Evolutionary conservation across 805 yeast genomes (phyloP).

Genomic region (Dipodascus albidus): DNA sequence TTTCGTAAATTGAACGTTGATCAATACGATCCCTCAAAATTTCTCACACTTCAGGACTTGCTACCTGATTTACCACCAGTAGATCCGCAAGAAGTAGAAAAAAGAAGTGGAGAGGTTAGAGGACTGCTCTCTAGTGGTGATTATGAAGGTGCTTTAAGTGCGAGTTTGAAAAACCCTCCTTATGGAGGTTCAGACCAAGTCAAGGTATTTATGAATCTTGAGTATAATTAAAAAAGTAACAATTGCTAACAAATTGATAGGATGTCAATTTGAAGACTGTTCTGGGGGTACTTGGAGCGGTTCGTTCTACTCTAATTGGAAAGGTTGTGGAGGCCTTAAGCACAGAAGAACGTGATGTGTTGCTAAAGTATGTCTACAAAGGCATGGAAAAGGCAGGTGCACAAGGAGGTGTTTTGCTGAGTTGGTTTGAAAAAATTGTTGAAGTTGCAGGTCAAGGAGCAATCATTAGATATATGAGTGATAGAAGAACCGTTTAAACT

Average conservation of each 20-base stretch:
- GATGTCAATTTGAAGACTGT: constrained; percentile 41
- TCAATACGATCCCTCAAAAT: constrained; percentile 72
- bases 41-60: constrained; percentile 50
- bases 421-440: constrained; percentile 88
- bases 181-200: constrained; percentile 59
- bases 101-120: constrained; percentile 47
- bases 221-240: not conserved
- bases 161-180: constrained; percentile 65
- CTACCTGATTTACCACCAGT: constrained; percentile 43
- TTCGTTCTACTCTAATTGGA: constrained; percentile 56
- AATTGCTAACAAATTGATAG: constrained; percentile 13
- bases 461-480: constrained; percentile 74
- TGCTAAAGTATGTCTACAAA: constrained; percentile 76
- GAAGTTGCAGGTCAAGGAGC: constrained; percentile 82
- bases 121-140: constrained; percentile 60
- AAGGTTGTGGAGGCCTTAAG: constrained; percentile 46
- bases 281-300: constrained; percentile 58
- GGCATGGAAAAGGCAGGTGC: constrained; percentile 60
- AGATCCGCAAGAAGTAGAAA: constrained; percentile 41
- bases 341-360: constrained; percentile 57
- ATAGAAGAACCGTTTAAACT: constrained; percentile 60
- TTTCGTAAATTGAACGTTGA: constrained; percentile 84
- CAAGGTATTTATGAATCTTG: constrained; percentile 26
- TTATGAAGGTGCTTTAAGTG: constrained; percentile 49
- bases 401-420: constrained; percentile 66